Percentiles rank a stretch among this genome's conserved stretches.
These are phyloP conservation scores for Phragmites australis DNA, from an alignment of 176 grass and related monocot species.

Conservation along the genomic window DNA sequence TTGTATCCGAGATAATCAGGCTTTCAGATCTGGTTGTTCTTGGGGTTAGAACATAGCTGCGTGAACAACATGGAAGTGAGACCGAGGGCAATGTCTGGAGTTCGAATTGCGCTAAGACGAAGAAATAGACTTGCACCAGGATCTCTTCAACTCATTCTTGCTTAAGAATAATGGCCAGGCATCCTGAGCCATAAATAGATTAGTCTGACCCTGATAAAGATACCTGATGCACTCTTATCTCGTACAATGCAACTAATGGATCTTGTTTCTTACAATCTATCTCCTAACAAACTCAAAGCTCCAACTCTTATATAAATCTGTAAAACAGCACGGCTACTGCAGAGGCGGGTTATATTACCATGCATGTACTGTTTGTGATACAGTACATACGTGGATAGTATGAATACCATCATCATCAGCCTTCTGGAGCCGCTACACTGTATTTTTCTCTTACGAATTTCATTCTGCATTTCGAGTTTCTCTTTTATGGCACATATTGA, in stretches of 20 bases:
- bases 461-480: no score
- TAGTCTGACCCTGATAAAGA: no score
- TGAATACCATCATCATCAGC: neutral
- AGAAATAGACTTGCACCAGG: no score
- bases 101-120: no score
- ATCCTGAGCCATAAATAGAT: neutral
- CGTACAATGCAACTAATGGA: neutral
- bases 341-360: no score
- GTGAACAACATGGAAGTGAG: no score
- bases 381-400: neutral
- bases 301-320: neutral
- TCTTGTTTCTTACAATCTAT: neutral
- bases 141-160: no score
- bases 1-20: neutral
- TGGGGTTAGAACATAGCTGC: no score
- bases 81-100: no score
- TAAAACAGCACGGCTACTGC: neutral
- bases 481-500: no score
- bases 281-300: neutral
- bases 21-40: neutral
- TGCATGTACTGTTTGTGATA: no score
- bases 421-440: neutral
- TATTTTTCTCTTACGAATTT: neutral
- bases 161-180: neutral
- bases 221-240: neutral